Base-by-base conservation (phyloP, 1,284 basidiomycete species). In the Inonotus obliquus region DNA sequence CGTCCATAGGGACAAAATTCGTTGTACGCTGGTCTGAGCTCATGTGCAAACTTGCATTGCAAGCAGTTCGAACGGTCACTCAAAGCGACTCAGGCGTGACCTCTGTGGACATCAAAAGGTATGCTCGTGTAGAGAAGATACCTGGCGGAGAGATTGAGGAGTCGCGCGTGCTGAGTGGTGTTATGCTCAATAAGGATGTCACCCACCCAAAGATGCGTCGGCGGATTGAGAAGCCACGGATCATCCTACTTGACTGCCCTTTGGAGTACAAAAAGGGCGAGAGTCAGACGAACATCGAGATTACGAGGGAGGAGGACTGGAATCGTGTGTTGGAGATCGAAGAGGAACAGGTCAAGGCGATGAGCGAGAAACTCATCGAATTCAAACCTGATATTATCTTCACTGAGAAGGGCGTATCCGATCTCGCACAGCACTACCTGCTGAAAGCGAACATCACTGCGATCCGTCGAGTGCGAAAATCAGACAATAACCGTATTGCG, bases 241-340 rank as follows among this genome's bases (percentile, higher is more conserved):
- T 98, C 65, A 79, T 98, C 35, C 77, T 99, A 53, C 81, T 99
- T 60, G 96, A 99, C 76, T 99, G 96, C 76, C 94, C 96, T 17
- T 78, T 98, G 61, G 97, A 99, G 78, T 98, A 99, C 81, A 99
- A 98, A 80, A 99, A 98, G 82, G 96, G 96, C 49, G 97, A 99
- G 79, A 89, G 84, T 65, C 96, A 99, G 77, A 99, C 97, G 65
- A 98, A 98, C 75, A 99, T 99, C 79, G 96, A 99, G 78, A 95
- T 99, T 69, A 89, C 89, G 38, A 94, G 92, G 74, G 96, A 97
- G 77, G 83, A 84, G 49, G 96, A 99, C 74, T 99, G 95, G 93
- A 89, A 91, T 66, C 79, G 92, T 60, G 90, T 95, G 38, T 87
- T 98, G 73, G 88, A 94, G 73, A 94, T 98, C 66, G 96, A 99